Evolutionary conservation across 805 yeast genomes (phyloP).

Genomic region (Jamesozyma spencerorum): DNA sequence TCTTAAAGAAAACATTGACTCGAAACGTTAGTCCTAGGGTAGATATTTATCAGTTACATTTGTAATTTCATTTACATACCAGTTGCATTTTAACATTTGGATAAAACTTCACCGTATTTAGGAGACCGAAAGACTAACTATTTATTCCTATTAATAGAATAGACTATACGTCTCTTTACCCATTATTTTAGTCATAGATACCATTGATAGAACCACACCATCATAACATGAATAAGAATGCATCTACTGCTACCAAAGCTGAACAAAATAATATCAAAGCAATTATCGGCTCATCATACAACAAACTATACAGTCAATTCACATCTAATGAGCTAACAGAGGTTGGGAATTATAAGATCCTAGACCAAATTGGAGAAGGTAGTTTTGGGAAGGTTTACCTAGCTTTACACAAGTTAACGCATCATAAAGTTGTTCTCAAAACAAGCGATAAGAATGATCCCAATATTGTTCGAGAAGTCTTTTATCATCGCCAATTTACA

Average conservation of each 20-base stretch:
- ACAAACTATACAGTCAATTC: slow-evolving; percentile 44
- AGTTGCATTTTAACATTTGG: no score
- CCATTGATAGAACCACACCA: no score
- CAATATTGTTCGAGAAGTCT: slow-evolving; percentile 81
- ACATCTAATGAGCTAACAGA: slow-evolving; percentile 42
- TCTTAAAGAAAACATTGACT: no score
- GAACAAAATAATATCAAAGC: slow-evolving; percentile 28
- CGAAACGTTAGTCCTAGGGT: no score
- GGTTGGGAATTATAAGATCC: slow-evolving; percentile 73
- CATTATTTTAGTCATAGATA: no score
- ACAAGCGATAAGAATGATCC: slow-evolving; percentile 72
- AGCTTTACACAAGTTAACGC: slow-evolving; percentile 69
- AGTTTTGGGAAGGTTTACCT: slow-evolving; percentile 86
- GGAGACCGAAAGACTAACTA: no score
- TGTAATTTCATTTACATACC: no score
- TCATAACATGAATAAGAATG: slow-evolving; percentile 1
- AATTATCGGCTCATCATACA: slow-evolving; percentile 53
- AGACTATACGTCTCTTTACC: no score
- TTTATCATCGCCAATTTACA: slow-evolving; percentile 73
- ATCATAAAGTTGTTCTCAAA: slow-evolving; percentile 73
- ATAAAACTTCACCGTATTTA: no score
- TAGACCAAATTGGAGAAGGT: slow-evolving; percentile 79
- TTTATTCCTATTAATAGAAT: no score
- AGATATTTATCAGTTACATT: no score
- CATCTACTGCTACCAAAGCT: slow-evolving; percentile 11